These are phyloP conservation scores for Cornus kousa DNA, from an alignment of 148 eudicot species.

Conservation along the genomic window DNA sequence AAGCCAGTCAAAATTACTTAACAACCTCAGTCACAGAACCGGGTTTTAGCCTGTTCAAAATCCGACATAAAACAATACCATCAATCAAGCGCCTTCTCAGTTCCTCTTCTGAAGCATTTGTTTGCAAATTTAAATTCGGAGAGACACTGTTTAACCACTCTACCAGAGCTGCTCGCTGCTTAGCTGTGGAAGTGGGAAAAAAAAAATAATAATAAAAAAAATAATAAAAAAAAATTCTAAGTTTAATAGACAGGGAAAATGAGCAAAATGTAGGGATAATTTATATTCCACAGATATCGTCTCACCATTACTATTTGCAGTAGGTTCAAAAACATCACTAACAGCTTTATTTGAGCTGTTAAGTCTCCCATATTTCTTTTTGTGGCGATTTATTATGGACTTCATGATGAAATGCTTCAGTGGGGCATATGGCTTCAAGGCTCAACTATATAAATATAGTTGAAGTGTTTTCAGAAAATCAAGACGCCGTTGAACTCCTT, in stretches of 20 bases:
- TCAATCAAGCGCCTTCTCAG: conserved; percentile 63
- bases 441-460: conserved; percentile 1
- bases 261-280: background rate
- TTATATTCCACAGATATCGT: conserved; percentile 32
- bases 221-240: background rate
- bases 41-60: conserved; percentile 62
- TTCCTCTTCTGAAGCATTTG: conserved; percentile 82
- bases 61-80: conserved; percentile 55
- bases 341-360: conserved; percentile 6
- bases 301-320: conserved; percentile 44
- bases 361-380: conserved; percentile 20
- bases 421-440: conserved; percentile 14
- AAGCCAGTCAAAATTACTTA: background rate
- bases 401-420: conserved; percentile 3
- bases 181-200: conserved; percentile 36
- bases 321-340: conserved; percentile 52
- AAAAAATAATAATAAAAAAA: too few species aligned
- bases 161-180: conserved; percentile 57
- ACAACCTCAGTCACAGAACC: conserved; percentile 61
- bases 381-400: conserved; percentile 21
- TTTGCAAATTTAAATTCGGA: conserved; percentile 51
- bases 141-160: conserved; percentile 76
- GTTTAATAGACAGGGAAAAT: background rate
- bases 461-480: background rate
- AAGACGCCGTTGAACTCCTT: background rate